phyloP scores from a whole-genome alignment of 2,329 filamentous ascomycete species.

The Neospermospora avenae region DNA sequence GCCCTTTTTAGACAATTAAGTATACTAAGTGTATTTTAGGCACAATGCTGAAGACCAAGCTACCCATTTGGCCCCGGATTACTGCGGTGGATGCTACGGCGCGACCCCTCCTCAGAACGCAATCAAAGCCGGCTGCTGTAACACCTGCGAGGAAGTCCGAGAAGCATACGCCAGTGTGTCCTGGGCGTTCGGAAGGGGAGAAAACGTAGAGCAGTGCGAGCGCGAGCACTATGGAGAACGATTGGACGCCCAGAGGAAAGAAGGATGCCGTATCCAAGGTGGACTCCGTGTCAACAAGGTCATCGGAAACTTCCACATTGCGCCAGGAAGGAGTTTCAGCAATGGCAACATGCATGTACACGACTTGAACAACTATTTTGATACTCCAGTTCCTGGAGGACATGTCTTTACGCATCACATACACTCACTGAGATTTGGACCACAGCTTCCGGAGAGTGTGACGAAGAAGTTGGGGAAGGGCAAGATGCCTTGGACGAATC shows the following conservation, averaged over 20 bases:
- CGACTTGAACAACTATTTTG: slow-evolving; percentile 93
- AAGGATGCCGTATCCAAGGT: slow-evolving; percentile 94
- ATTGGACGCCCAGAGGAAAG: slow-evolving; percentile 80
- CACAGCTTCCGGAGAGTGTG: slow-evolving; percentile 75
- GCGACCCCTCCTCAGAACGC: slow-evolving; percentile 69
- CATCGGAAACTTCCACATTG: slow-evolving; percentile 97
- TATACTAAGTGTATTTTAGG: slow-evolving; percentile 39
- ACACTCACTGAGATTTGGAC: slow-evolving; percentile 88
- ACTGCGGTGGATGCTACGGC: slow-evolving; percentile 93
- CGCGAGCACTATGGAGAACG: slow-evolving; percentile 91
- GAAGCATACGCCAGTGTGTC: slow-evolving; percentile 86
- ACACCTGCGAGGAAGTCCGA: slow-evolving; percentile 93
- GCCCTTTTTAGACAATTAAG: slow-evolving; percentile 16
- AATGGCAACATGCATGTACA: slow-evolving; percentile 97
- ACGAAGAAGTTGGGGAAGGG: slow-evolving; percentile 56
- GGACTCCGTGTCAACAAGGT: slow-evolving; percentile 96
- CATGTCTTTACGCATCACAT: slow-evolving; percentile 90
- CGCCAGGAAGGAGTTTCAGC: slow-evolving; percentile 92
- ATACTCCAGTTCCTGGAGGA: slow-evolving; percentile 60
- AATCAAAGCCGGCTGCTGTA: slow-evolving; percentile 85
- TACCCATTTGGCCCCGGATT: slow-evolving; percentile 79
- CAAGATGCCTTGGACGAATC: slow-evolving; percentile 71
- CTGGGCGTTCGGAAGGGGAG: slow-evolving; percentile 92
- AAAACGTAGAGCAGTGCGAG: slow-evolving; percentile 91
- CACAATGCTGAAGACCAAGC: slow-evolving; percentile 66